Conservation (phyloP, 2,329 filamentous ascomycete genomes). For the Lasiodiplodia sp. region DNA sequence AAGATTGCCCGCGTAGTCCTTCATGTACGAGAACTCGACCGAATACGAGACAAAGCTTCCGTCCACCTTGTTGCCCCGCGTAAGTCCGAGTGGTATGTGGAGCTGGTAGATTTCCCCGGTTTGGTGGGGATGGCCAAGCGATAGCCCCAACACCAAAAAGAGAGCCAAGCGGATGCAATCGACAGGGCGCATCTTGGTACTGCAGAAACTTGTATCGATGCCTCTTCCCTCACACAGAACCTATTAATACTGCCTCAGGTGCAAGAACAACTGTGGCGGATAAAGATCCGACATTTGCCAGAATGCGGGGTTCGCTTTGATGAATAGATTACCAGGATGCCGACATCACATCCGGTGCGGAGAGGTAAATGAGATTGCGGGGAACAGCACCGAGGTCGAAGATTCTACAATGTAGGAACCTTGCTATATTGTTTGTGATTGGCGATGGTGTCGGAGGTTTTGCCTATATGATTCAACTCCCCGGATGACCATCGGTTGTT, state of each 20-base stretch:
- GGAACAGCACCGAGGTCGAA: too few relatives aligned
- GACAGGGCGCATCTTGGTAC: not conserved
- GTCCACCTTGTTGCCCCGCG: not conserved
- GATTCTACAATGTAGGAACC: too few relatives aligned
- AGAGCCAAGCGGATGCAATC: not conserved
- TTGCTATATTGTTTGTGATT: too few relatives aligned
- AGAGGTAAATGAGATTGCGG: too few relatives aligned
- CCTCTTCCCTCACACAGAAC: rapidly evolving
- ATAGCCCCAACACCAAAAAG: not conserved
- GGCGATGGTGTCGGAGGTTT: too few relatives aligned
- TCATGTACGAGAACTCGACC: not conserved
- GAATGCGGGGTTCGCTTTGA: not conserved
- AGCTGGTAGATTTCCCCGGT: not conserved
- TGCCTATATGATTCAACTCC: too few relatives aligned
- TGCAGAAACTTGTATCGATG: not conserved
- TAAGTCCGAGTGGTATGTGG: too few relatives aligned
- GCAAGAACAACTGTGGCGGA: not conserved
- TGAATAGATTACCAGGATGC: not conserved
- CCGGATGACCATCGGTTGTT: too few relatives aligned
- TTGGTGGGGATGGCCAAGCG: not conserved
- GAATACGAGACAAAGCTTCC: not conserved
- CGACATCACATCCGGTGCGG: not conserved
- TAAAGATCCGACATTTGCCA: not conserved
- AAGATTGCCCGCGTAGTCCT: too few relatives aligned
- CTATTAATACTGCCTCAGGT: not conserved